phyloP scores from a whole-genome alignment of 164 flowering plant genomes.

The Vitis vinifera region DNA sequence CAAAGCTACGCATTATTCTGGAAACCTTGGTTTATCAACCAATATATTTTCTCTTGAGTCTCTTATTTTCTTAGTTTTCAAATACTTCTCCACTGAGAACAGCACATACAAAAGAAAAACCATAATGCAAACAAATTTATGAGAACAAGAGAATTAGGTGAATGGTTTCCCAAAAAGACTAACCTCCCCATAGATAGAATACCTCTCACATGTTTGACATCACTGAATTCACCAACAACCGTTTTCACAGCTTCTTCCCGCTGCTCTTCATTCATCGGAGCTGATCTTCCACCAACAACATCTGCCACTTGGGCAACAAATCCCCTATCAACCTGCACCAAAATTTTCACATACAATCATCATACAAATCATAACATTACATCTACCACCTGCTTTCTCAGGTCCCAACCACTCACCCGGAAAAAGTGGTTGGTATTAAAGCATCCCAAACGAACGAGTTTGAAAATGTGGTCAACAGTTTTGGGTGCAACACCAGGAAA shows the following conservation, averaged over 20 bases:
- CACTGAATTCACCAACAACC: constrained; percentile 87
- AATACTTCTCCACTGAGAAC: too few relatives aligned
- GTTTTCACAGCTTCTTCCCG: constrained; percentile 74
- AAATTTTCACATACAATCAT: background rate
- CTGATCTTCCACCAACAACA: constrained; percentile 79
- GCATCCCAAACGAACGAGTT: constrained; percentile 87
- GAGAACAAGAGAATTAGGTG: background rate
- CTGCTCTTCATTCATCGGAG: constrained; percentile 90
- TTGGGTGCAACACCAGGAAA: constrained; percentile 82
- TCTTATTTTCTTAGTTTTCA: too few relatives aligned
- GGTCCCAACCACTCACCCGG: constrained; percentile 47
- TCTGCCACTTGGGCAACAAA: constrained; percentile 98
- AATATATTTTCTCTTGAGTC: too few relatives aligned
- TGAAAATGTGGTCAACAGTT: constrained; percentile 92
- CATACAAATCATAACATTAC: background rate
- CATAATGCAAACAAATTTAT: background rate
- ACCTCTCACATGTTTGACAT: constrained; percentile 89
- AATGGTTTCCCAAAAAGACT: background rate
- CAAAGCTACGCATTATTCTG: too few relatives aligned
- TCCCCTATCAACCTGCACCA: constrained; percentile 74
- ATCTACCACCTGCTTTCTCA: background rate
- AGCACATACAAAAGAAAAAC: background rate
- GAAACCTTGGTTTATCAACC: too few relatives aligned
- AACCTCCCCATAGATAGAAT: constrained; percentile 98
- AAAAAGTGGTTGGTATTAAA: constrained; percentile 94